Conservation (phyloP, 1,284 basidiomycete genomes). For the Thelephora terrestris region DNA sequence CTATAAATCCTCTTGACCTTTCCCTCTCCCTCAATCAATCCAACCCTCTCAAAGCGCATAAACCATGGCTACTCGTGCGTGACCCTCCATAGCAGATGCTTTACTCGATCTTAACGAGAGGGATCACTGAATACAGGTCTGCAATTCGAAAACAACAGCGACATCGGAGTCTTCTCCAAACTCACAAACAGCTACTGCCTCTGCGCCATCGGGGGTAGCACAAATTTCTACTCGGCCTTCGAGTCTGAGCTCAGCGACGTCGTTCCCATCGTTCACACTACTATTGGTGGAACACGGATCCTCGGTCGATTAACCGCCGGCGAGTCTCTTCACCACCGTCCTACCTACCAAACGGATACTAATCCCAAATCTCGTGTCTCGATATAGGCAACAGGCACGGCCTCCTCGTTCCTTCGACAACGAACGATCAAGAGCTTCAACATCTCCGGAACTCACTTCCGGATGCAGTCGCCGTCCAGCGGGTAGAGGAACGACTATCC, state of each 20-base stretch:
- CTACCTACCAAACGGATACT: no score
- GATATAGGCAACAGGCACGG: conserved; percentile 83
- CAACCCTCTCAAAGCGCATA: not conserved
- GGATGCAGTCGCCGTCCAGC: conserved; percentile 84
- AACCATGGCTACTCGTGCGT: conserved; percentile 61
- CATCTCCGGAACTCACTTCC: conserved; percentile 97
- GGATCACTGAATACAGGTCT: conserved; percentile 41
- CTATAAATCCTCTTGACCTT: not conserved
- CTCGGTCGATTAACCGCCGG: conserved; percentile 91
- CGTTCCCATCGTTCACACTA: conserved; percentile 94
- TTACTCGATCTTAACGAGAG: conserved; percentile 1
- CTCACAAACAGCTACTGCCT: conserved; percentile 96
- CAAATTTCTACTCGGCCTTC: conserved; percentile 98
- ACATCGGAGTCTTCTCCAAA: conserved; percentile 91
- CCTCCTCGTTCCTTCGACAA: conserved; percentile 89
- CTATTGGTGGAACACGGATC: conserved; percentile 92
- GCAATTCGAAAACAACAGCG: conserved; percentile 96
- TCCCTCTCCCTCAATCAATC: not conserved
- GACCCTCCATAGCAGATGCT: not conserved
- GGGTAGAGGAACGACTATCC: conserved; percentile 93
- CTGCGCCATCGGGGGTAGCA: conserved; percentile 86
- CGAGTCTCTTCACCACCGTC: conserved; percentile 16
- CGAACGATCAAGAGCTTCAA: conserved; percentile 97
- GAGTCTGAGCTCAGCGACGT: conserved; percentile 92
- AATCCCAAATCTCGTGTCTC: not conserved